Percentiles rank a stretch among this genome's conserved stretches.
Conservation (phyloP, 345 rosid genomes). For the Acer campestre region DNA sequence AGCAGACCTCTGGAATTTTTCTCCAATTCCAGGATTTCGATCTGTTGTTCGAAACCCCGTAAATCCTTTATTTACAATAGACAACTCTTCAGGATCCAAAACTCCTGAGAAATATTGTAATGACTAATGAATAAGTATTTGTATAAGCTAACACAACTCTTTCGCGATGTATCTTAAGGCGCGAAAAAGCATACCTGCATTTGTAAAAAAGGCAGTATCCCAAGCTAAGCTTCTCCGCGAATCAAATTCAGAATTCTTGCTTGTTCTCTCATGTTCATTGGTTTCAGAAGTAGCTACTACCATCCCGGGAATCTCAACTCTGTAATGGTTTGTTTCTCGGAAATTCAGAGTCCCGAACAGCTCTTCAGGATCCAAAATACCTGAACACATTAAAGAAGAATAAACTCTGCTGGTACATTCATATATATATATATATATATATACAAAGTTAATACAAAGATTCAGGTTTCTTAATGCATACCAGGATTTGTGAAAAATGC, state of each 20-base stretch:
- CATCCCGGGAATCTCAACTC: background rate
- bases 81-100: conserved; percentile 51
- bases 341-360: conserved; percentile 46
- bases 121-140: background rate
- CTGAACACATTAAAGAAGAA: conserved; percentile 19
- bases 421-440: no score
- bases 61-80: conserved; percentile 43
- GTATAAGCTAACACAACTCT: no score
- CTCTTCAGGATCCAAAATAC: conserved; percentile 69
- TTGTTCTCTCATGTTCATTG: conserved; percentile 20
- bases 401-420: background rate
- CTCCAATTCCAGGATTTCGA: conserved; percentile 27
- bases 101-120: conserved; percentile 34
- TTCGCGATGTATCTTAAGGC: background rate
- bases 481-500: conserved; percentile 73
- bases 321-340: conserved; percentile 20
- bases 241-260: conserved; percentile 23
- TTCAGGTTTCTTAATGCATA: conserved; percentile 18
- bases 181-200: conserved; percentile 35
- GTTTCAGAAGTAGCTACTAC: conserved; percentile 15
- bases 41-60: conserved; percentile 24
- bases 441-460: background rate
- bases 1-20: conserved; percentile 28
- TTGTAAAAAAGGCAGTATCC: conserved; percentile 53
- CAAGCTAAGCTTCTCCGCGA: conserved; percentile 52